Base-by-base conservation (phyloP, 495 filamentous ascomycete species). In the Aspergillus panamensis region DNA sequence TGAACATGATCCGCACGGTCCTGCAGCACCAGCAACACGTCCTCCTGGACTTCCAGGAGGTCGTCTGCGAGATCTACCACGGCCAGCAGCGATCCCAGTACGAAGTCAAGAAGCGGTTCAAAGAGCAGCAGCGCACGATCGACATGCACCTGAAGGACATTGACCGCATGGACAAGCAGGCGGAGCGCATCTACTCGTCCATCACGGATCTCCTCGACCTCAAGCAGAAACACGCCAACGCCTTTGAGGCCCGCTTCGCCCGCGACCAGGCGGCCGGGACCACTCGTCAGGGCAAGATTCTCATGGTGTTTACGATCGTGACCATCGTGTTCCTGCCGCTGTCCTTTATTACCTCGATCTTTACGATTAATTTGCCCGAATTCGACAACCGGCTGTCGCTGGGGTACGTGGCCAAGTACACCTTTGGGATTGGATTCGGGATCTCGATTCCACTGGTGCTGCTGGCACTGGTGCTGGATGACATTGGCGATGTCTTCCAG, bases 251-350 rank as follows among this genome's bases (percentile, higher is more conserved):
- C 3, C 77, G 85, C 9, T 87, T 86, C 60, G 83, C 87, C 0
- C 77, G 86, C 25, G 83, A 88, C 48, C 84, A 88, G 60, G 84
- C 85, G 1, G 77, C 81, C 1, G 82, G 81, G 3, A 87, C 86
- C 0, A 82, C 81, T 1, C 71, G 79, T n/a, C 87, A 90, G 63
- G 79, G 80, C n/a, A 84, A 87, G 60, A 88, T 85, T 5, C 84
- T 89, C 57, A 84, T 91, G 79, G 80, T 90, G 8, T 90, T 90
- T 60, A 91, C 87, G 6, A 83, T 88, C 57, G 86, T 88, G 7
- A 87, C 84, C 0, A 87, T 87, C 47, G 66, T 88, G 31, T 88
- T 88, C 73, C 70, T 90, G 4, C 85, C 86, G 0, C 66, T 88
- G 51, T 82, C 78, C 5, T 90, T 90, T 65, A 87, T 89, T 58